A percentile compares a stretch with the other conserved stretches of the same genome.
phyloP scores from a whole-genome alignment of 2,329 filamentous ascomycete genomes.

The Pseudocercospora macadamiae region DNA sequence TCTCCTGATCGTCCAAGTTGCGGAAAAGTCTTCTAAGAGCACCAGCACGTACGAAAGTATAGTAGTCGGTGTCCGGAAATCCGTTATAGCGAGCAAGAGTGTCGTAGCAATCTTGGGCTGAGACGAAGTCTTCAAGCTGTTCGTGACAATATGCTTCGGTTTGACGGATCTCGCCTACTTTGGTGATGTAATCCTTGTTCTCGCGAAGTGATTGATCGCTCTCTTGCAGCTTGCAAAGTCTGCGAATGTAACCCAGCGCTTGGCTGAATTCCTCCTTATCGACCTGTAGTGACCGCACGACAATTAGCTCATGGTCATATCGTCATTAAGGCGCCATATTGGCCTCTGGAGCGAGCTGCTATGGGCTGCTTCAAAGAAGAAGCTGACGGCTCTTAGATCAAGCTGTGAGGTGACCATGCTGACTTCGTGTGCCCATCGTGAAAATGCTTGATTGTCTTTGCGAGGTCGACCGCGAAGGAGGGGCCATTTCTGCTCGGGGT shows the following conservation, averaged over 20 bases:
- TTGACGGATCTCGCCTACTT: not conserved
- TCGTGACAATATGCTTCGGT: not conserved
- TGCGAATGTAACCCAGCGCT: not conserved
- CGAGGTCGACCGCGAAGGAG: no score
- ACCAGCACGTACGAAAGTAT: not conserved
- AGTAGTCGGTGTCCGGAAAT: not conserved
- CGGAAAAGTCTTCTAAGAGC: not conserved
- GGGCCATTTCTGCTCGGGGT: no score
- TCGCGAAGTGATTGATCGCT: not conserved
- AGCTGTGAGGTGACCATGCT: no score
- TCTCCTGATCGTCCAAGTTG: not conserved
- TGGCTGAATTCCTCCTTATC: not conserved
- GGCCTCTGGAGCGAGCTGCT: no score
- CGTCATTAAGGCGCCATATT: no score
- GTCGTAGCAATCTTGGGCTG: not conserved
- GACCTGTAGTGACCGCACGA: no score
- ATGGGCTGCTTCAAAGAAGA: no score
- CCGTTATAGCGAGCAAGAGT: not conserved
- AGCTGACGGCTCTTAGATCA: no score
- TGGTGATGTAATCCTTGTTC: not conserved
- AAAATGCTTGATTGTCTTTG: no score
- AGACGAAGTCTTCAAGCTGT: not conserved
- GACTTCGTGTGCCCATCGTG: no score
- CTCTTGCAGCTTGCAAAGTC: not conserved
- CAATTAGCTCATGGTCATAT: no score